Conservation (phyloP, 2,329 filamentous ascomycete species). For the Sordariomycetes sp. region DNA sequence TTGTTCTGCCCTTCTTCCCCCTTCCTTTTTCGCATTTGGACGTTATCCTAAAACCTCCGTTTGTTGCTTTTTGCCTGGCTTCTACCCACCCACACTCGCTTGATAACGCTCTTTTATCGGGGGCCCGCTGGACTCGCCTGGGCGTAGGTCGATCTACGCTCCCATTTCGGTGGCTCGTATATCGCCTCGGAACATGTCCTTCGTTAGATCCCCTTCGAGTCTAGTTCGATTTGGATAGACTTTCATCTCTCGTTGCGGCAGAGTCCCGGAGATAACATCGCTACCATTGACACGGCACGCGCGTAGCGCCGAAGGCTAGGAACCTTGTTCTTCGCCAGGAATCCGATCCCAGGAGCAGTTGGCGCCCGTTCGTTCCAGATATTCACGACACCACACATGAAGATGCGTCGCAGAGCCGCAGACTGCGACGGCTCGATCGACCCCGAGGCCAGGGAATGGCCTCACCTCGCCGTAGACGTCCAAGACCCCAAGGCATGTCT, state of each 20-base stretch:
- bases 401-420: neutral
- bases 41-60: neutral
- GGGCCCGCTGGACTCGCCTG: neutral
- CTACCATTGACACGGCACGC: neutral
- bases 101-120: neutral
- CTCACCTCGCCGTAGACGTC: conserved; percentile 1
- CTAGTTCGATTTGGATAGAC: neutral
- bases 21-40: neutral
- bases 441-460: neutral
- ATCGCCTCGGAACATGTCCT: neutral
- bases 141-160: neutral
- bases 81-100: neutral
- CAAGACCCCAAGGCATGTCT: conserved; percentile 5
- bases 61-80: neutral
- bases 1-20: neutral
- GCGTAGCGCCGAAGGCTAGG: neutral
- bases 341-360: neutral
- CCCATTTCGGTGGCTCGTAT: neutral
- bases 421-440: conserved; percentile 1
- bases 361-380: neutral
- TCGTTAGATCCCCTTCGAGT: neutral
- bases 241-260: neutral
- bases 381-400: neutral
- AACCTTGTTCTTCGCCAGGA: neutral
- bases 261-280: neutral